Evolutionary conservation across 2,329 filamentous ascomycete species (phyloP).

Genomic region (Cladophialophora carrionii): DNA sequence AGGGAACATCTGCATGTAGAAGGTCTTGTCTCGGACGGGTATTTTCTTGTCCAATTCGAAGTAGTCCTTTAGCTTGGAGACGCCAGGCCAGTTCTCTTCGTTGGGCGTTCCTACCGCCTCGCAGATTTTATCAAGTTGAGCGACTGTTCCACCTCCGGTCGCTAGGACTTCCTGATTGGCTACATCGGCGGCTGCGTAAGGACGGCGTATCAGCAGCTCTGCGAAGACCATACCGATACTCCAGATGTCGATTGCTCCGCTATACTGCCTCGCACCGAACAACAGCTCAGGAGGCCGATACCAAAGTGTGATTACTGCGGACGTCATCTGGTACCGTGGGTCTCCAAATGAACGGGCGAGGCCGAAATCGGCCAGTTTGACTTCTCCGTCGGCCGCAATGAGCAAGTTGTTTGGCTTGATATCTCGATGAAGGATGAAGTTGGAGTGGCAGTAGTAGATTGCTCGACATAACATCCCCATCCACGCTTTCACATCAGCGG

Average conservation of each 20-base stretch:
- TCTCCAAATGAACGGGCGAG: conserved; percentile 88
- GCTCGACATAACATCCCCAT: conserved; percentile 95
- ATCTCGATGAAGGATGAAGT: conserved; percentile 90
- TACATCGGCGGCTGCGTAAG: conserved; percentile 79
- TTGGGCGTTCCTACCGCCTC: conserved; percentile 85
- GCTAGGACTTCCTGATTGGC: conserved; percentile 54
- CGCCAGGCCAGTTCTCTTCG: conserved; percentile 94
- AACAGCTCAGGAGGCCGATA: conserved; percentile 93
- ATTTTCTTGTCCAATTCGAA: conserved; percentile 63
- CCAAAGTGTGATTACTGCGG: conserved; percentile 94
- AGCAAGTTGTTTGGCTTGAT: conserved; percentile 99
- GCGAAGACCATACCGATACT: conserved; percentile 90
- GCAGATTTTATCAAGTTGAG: conserved; percentile 83
- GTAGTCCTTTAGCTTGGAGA: conserved; percentile 78
- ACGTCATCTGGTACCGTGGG: conserved; percentile 85
- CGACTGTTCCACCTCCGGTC: conserved; percentile 52
- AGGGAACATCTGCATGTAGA: conserved; percentile 76
- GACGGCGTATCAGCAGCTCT: conserved; percentile 79
- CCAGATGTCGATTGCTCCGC: conserved; percentile 91
- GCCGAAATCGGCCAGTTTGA: conserved; percentile 98
- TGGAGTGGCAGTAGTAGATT: conserved; percentile 96
- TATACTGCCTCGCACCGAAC: conserved; percentile 87
- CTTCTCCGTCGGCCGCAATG: conserved; percentile 86
- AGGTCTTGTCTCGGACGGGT: conserved; percentile 66
- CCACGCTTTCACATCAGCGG: conserved; percentile 95